phyloP scores from a whole-genome alignment of 306 rosid species.

The Lathyrus sativus region DNA sequence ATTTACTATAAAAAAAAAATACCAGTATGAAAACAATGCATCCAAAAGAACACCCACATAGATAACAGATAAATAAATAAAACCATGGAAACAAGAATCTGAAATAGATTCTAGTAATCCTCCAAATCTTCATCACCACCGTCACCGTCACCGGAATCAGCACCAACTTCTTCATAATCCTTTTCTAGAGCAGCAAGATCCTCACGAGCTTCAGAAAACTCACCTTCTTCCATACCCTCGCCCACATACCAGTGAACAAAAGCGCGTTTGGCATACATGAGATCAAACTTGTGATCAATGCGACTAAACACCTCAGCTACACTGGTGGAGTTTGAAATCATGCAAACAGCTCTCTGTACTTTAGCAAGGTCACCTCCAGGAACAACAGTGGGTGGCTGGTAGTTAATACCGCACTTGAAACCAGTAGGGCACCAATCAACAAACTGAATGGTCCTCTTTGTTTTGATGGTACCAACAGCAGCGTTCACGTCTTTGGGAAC shows the following conservation, averaged over 20 bases:
- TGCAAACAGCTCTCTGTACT: conserved; percentile 93
- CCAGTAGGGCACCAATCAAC: conserved; percentile 99
- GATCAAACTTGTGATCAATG: conserved; percentile 87
- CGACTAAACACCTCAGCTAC: conserved; percentile 93
- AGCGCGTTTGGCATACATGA: conserved; percentile 90
- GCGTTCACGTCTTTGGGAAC: conserved; percentile 95
- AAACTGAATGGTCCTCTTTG: conserved; percentile 89
- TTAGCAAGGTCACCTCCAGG: conserved; percentile 95
- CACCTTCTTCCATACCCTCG: conserved; percentile 99
- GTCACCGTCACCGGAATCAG: conserved; percentile 70
- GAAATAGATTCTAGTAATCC: conserved; percentile 50
- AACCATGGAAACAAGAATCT: conserved; percentile 8
- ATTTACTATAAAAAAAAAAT: no score
- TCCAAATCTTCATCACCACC: conserved; percentile 65
- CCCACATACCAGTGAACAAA: conserved; percentile 98
- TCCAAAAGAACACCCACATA: not conserved
- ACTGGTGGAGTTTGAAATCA: conserved; percentile 90
- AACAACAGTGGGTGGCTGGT: conserved; percentile 93
- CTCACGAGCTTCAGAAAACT: conserved; percentile 93
- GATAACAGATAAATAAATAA: not conserved
- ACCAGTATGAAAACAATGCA: no score
- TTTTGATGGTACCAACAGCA: conserved; percentile 85
- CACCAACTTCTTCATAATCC: conserved; percentile 95
- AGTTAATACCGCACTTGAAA: conserved; percentile 92
- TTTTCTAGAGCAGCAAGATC: conserved; percentile 95